Percentiles rank a stretch among this genome's conserved stretches.
Evolutionary conservation across 2,329 filamentous ascomycete genomes (phyloP).

Genomic region (Beauveria pseudobassiana): DNA sequence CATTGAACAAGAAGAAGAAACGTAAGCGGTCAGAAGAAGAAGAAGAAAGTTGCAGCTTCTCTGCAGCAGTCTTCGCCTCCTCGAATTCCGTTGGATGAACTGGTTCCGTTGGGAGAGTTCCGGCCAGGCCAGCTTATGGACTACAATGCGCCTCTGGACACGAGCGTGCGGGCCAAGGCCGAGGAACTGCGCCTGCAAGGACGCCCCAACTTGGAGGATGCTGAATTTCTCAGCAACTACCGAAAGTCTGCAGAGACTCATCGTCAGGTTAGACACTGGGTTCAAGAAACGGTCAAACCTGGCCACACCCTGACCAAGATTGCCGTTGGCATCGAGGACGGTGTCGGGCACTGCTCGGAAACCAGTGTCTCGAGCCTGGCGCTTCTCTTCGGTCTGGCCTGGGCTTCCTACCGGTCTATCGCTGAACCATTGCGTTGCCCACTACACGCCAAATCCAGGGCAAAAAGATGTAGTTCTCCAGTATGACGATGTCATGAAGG

Average conservation of each 20-base stretch:
- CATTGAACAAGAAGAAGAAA: constrained; percentile 19
- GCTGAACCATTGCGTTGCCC: constrained; percentile 72
- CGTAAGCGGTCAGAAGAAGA: constrained; percentile 19
- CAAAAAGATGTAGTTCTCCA: constrained; percentile 61
- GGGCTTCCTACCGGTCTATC: constrained; percentile 75
- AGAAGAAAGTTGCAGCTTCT: constrained; percentile 8
- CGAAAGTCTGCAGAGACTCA: constrained; percentile 73
- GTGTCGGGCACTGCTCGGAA: constrained; percentile 67
- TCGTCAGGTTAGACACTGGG: constrained; percentile 73
- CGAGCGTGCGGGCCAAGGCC: constrained; percentile 18
- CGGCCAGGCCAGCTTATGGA: constrained; percentile 21
- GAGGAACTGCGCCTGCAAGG: constrained; percentile 19
- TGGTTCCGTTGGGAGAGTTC: constrained; percentile 23
- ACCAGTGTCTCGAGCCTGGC: constrained; percentile 66
- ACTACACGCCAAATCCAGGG: constrained; percentile 76
- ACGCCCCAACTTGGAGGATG: constrained; percentile 21
- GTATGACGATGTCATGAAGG: constrained; percentile 65
- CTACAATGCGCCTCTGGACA: constrained; percentile 17
- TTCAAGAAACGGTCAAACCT: constrained; percentile 69
- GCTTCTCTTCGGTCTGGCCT: constrained; percentile 68
- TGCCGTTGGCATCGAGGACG: constrained; percentile 72
- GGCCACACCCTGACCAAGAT: constrained; percentile 70
- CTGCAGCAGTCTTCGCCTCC: constrained; percentile 26
- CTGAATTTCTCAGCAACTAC: constrained; percentile 66
- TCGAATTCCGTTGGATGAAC: constrained; percentile 23